phyloP scores from a whole-genome alignment of 139 green algal species.

The Pleodorina starrii region DNA sequence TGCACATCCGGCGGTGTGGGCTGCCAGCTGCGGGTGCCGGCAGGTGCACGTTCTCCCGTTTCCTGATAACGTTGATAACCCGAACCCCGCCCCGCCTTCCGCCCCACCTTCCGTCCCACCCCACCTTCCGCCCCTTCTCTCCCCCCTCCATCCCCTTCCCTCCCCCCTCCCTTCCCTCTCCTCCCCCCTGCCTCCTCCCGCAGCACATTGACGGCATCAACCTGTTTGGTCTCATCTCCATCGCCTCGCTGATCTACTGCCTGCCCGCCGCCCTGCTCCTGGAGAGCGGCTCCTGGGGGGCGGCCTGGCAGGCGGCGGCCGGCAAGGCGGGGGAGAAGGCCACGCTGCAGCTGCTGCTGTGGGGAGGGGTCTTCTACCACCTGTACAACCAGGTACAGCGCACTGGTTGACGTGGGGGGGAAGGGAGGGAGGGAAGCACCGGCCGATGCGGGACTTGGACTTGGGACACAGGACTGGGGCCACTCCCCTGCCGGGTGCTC shows the following conservation, averaged over 20 bases:
- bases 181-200: neutral
- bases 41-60: too few species aligned
- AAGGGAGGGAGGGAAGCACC: neutral
- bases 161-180: neutral
- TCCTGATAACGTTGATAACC: too few species aligned
- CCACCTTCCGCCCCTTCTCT: neutral
- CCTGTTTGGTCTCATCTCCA: slow-evolving; percentile 92
- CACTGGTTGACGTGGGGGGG: too few species aligned
- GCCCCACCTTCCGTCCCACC: neutral
- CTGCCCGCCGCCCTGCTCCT: slow-evolving; percentile 77
- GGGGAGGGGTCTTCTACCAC: slow-evolving; percentile 90
- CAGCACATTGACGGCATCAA: slow-evolving; percentile 95
- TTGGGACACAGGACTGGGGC: too few species aligned
- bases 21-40: too few species aligned
- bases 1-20: too few species aligned
- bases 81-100: too few species aligned
- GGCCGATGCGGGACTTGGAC: too few species aligned
- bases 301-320: slow-evolving; percentile 67
- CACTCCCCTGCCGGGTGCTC: too few species aligned
- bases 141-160: neutral
- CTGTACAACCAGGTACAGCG: slow-evolving; percentile 92
- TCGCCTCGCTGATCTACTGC: slow-evolving; percentile 86
- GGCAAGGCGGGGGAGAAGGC: slow-evolving; percentile 63
- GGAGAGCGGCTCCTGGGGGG: slow-evolving; percentile 61
- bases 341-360: slow-evolving; percentile 76